Evolutionary conservation across 257 asterid species (phyloP).

Genomic region (Solanum pennellii): DNA sequence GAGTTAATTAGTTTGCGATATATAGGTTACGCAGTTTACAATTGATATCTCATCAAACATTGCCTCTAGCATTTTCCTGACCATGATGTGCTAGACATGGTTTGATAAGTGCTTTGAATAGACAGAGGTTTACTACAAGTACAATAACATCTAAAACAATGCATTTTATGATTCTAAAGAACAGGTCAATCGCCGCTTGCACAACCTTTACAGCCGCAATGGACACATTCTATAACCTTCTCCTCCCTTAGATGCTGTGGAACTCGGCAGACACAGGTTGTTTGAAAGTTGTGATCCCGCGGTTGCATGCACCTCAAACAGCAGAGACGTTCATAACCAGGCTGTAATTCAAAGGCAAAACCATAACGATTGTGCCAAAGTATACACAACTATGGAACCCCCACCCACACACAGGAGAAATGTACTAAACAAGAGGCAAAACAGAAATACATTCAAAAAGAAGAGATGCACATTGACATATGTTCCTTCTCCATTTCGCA

Average conservation of each 20-base stretch:
- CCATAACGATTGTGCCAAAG: not conserved
- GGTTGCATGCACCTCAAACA: conserved; percentile 94
- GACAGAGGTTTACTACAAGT: not conserved
- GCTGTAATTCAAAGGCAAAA: conserved; percentile 35
- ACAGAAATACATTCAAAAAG: not conserved
- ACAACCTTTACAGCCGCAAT: conserved; percentile 84
- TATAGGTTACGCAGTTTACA: not conserved
- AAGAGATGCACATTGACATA: not conserved
- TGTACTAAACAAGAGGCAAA: not conserved
- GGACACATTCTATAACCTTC: conserved; percentile 81
- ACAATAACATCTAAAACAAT: not conserved
- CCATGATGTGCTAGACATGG: not conserved
- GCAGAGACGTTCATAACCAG: conserved; percentile 88
- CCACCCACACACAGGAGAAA: not conserved
- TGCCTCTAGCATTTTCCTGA: not conserved
- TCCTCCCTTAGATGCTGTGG: conserved; percentile 87
- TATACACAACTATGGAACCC: not conserved
- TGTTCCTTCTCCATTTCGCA: conserved; percentile 83
- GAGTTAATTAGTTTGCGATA: not conserved
- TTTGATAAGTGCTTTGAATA: not conserved
- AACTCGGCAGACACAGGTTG: conserved; percentile 88
- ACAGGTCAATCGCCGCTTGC: conserved; percentile 74
- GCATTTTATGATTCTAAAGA: not conserved
- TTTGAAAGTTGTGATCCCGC: conserved; percentile 82
- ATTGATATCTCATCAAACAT: not conserved